Evolutionary conservation across 768 basidiomycete species (phyloP).

Genomic region (Hygrophorus russula): DNA sequence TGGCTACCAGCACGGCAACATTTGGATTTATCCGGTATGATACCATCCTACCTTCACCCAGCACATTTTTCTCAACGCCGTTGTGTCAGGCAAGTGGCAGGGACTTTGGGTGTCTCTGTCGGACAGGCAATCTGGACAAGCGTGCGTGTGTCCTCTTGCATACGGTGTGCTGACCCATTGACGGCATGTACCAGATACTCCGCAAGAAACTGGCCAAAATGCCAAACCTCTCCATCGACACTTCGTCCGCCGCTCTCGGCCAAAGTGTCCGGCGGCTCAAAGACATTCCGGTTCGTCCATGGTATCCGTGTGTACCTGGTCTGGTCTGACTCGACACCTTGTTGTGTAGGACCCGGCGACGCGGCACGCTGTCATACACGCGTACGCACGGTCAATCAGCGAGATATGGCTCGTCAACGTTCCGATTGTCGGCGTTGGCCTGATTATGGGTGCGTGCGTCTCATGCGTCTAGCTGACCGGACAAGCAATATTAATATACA

Average conservation of each 20-base stretch:
- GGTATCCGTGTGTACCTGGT: not conserved
- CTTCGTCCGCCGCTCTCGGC: conserved; percentile 30
- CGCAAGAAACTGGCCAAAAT: conserved; percentile 26
- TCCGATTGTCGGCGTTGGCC: conserved; percentile 40
- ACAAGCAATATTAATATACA: conserved; percentile 1
- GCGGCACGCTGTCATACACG: conserved; percentile 42
- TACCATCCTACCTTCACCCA: conserved; percentile 1
- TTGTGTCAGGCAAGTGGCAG: conserved; percentile 47
- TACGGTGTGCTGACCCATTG: not conserved
- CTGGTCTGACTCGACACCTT: not conserved
- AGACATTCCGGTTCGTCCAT: conserved; percentile 27
- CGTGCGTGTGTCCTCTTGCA: conserved; percentile 22
- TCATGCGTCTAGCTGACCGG: not conserved
- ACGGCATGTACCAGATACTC: conserved; percentile 20
- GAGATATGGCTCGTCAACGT: conserved; percentile 57
- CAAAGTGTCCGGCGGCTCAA: conserved; percentile 34
- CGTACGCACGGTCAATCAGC: conserved; percentile 52
- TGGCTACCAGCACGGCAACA: conserved; percentile 70
- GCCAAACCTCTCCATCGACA: conserved; percentile 26
- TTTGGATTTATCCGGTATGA: conserved; percentile 59
- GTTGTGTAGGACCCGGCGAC: conserved; percentile 32
- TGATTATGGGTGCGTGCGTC: conserved; percentile 35
- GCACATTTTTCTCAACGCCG: conserved; percentile 1
- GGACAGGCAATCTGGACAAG: conserved; percentile 63
- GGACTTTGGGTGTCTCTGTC: conserved; percentile 64